Base-by-base conservation (phyloP, 306 rosid species). In the Glycyrrhiza uralensis region DNA sequence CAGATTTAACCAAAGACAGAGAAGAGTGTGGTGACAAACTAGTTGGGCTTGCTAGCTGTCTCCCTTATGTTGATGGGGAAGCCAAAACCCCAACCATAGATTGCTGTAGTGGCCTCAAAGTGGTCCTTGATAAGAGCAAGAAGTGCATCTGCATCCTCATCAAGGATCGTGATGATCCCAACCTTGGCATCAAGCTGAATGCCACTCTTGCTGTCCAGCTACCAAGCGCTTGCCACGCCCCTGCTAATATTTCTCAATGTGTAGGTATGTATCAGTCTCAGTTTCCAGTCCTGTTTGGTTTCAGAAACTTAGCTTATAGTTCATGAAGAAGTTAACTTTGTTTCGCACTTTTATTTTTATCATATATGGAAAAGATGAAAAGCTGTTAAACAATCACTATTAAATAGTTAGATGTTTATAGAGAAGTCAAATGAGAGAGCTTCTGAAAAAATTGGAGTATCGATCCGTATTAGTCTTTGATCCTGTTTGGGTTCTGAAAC, bases 101-200 rank as follows among this genome's bases (percentile, higher is more conserved):
- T 2, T 94, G 99, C 45, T 94, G 96, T 76, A 82, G 77, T 9
- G 92, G 92, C 0, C 86, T 94, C 0, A 89, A 84, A 76, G 64
- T 45, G 28, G 96, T 89, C 0, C 74, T 86, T 8, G 60, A 84
- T 0, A 79, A 86, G 66, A 85, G 89, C 90, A 84, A 71, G 78
- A 91, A 77, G 18, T 94, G 97, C 70, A 80, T 94, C 6, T 94
- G 97, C 35, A 62, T 94, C 45, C 86, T 94, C 26, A 82, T 94
- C 42, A 91, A 87, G 56, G 92, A 94, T 61, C 83, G 87, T 6
- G 65, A 91, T 22, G 96, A 94, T 35, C 98, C 98, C 0, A 82
- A 80, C 12, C 98, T 94, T 44, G 98, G 98, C 50, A 8, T 94
- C 63, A 75, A 79, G 50, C 36, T 94, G 57, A 94, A 94, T 49